Evolutionary conservation across 495 filamentous ascomycete species (phyloP), one percentile per base, ranked within the genome.

Genomic region (Entonaema liquescens): DNA sequence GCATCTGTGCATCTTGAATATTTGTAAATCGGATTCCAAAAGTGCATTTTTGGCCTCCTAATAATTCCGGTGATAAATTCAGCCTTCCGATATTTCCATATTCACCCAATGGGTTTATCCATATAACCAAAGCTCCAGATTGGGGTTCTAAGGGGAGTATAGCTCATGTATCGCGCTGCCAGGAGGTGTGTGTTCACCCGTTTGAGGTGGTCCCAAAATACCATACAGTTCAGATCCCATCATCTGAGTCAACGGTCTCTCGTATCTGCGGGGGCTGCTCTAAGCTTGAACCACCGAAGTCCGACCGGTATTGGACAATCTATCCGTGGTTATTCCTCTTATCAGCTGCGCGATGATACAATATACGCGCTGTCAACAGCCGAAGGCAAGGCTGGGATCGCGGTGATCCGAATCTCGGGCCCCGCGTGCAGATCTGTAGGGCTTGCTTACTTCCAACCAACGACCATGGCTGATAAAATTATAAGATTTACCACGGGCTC

Each of bases 281-380:
- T 17, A 29, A 29, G 54, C 0, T 58, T 61, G 8, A 8, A n/a
- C 8, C 47, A 5, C 13, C 38, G 19, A 12, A 33, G 54, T 21
- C 38, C 65, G n/a, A 47, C 55, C 17, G 49, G 23, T 2, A 53
- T 13, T 28, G 49, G 25, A 2, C 15, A 28, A 5, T 28, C 31
- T 6, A 1, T 59, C 15, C 23, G 58, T 31, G 61, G 17, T 21
- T 23, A 65, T 19, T 60, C 59, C 7, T 29, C 55, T 54, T 25
- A 65, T 25, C 65, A 62, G 21, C 62, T 42, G 12, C 60, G 61
- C 25, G 71, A 83, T 72, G 84, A 84, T 42, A 98, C 95, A 3
- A 97, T 99, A 15, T 98, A 95, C 75, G 95, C 96, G 0, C 83
- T 98, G 3, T 97, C 95, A 0, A 97, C 95, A 9, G 92, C 92